Base-by-base conservation (phyloP, 805 yeast species). In the Starmera caribaea region DNA sequence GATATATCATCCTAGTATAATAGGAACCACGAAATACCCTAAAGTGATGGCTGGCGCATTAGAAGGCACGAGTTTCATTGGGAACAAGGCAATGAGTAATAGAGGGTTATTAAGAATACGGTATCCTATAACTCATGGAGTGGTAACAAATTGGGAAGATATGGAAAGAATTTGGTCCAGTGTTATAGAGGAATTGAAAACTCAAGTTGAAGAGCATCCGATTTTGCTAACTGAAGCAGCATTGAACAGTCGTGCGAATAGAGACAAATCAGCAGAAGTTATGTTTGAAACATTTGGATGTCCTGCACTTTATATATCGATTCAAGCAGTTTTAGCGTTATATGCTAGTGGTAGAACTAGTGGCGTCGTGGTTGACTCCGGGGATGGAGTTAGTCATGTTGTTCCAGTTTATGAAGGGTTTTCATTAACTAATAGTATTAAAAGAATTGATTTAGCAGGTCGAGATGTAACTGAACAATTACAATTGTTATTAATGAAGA, bases 371-470 rank as follows among this genome's bases (percentile, higher is more conserved):
- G 54, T 90, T 11, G 96, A 89, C 54, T 74, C 81, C n/a, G 97
- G 97, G 5, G 97, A 89, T 58, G 97, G 97, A 5, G 95, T 87
- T 21, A 74, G 84, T 32, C 89, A 84, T 52, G 70, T 83, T 8
- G 95, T 87, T 2, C 96, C 97, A 0, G 86, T 90, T 0, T 90
- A 76, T 59, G 88, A 87, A 44, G 97, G 97, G 5, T 89, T 86
- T 57, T 69, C 89, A 11, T 56, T 89, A 13, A 79, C 89, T 0
- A 68, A 79, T 2, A 77, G 89, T 3, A 76, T 85, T 17, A 73
- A 74, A 56, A 61, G 96, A 40, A 66, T 82, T 44, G 92, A 88
- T 54, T 57, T 87, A 21, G 96, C 92, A 0, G 97, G 97, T 0
- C 58, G 92, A 35, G 96, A 88, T 49, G 70, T 89, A 11, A 85